Conservation (phyloP, 108 stramenopile species). For the Aurantiochytrium sp. region DNA sequence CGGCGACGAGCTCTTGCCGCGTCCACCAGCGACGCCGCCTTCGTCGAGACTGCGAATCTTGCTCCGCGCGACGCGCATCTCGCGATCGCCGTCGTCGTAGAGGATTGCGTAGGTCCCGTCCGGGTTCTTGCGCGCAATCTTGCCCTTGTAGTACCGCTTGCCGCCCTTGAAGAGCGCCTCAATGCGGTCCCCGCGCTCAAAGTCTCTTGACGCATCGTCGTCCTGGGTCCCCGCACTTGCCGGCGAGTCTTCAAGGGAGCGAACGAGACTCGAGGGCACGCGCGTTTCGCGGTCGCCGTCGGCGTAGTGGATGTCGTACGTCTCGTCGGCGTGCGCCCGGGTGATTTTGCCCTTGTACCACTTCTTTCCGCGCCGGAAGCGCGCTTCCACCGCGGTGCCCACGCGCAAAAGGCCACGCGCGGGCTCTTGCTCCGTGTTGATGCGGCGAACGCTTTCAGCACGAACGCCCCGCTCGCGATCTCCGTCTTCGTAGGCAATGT, state of each 20-base stretch:
- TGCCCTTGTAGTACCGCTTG: conserved; percentile 17
- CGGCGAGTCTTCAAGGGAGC: not conserved
- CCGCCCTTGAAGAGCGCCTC: conserved; percentile 23
- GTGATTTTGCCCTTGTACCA: conserved; percentile 39
- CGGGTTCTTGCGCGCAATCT: not conserved
- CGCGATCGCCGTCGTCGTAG: conserved; percentile 43
- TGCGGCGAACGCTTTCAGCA: conserved; percentile 38
- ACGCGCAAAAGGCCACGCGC: not conserved
- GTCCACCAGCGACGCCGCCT: not conserved
- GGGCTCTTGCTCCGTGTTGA: not conserved
- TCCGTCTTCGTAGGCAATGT: conserved; percentile 48
- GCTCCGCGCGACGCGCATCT: conserved; percentile 23
- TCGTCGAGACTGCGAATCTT: not conserved
- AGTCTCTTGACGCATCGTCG: not conserved
- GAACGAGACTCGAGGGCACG: not conserved
- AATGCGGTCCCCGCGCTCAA: not conserved
- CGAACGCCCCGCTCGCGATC: conserved; percentile 46
- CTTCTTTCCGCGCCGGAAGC: conserved; percentile 42
- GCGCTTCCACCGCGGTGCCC: conserved; percentile 53
- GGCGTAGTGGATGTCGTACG: conserved; percentile 47
- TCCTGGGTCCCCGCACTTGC: not conserved
- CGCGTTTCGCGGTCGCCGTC: conserved; percentile 45
- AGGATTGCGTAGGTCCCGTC: conserved; percentile 33
- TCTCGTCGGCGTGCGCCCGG: conserved; percentile 40
- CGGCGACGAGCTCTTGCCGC: not conserved